These are phyloP conservation scores for Citropsis articulata DNA, from an alignment of 345 rosid species.

Conservation along the genomic window DNA sequence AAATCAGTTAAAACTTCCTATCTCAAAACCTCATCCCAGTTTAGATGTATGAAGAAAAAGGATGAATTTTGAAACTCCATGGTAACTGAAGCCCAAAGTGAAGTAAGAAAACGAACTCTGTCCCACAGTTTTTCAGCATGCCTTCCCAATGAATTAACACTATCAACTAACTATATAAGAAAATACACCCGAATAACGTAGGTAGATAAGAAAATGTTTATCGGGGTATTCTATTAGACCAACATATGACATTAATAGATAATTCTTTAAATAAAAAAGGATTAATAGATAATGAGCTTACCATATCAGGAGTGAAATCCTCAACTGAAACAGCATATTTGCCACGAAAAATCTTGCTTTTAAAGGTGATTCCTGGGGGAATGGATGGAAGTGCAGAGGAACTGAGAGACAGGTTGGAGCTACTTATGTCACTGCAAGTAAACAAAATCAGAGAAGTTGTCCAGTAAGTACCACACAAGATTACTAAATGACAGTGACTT, in stretches of 20 bases:
- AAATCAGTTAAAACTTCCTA: too few relatives aligned
- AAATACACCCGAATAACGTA: not conserved
- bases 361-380: constrained; percentile 20
- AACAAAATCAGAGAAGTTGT: not conserved
- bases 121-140: too few relatives aligned
- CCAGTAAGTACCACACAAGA: not conserved
- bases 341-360: constrained; percentile 32
- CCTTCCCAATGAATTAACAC: not conserved
- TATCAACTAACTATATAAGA: not conserved
- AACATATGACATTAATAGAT: not conserved
- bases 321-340: constrained; percentile 37
- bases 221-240: not conserved
- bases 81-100: too few relatives aligned
- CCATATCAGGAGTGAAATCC: constrained; percentile 39
- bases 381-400: constrained; percentile 19
- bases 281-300: constrained; percentile 1
- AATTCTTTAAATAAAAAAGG: not conserved
- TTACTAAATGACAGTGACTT: not conserved
- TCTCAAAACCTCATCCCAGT: too few relatives aligned
- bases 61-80: too few relatives aligned
- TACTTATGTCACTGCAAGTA: constrained; percentile 31
- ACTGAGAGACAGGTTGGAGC: constrained; percentile 20
- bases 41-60: too few relatives aligned
- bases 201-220: not conserved
- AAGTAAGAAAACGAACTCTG: too few relatives aligned